A percentile compares a stretch with the other conserved stretches of the same genome.
These are phyloP conservation scores for Elaeagnus macrophylla DNA, from an alignment of 306 rosid genomes.

Conservation along the genomic window DNA sequence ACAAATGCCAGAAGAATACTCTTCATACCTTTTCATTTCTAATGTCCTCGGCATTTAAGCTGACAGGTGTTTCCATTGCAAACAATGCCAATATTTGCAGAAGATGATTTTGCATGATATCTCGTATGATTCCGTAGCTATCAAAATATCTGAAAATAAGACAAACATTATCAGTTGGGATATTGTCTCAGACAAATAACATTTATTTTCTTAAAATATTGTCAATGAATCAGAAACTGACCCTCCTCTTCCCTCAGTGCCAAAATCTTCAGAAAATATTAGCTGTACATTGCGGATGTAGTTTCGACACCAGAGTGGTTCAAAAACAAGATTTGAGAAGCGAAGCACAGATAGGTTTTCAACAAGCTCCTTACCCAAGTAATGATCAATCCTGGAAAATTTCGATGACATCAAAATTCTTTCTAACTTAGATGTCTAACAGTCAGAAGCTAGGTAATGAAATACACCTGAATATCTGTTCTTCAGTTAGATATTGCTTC, in stretches of 20 bases:
- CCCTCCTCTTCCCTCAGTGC: constrained; percentile 97
- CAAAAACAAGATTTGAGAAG: constrained; percentile 90
- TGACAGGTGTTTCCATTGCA: constrained; percentile 98
- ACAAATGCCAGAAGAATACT: neutral
- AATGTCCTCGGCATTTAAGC: constrained; percentile 92
- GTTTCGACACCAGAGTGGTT: constrained; percentile 86
- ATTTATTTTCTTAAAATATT: constrained; percentile 8
- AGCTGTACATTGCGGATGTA: constrained; percentile 90
- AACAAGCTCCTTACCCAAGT: constrained; percentile 97
- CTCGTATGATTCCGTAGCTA: constrained; percentile 87
- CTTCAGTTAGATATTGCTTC: constrained; percentile 79
- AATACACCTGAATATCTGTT: constrained; percentile 79
- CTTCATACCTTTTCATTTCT: constrained; percentile 78
- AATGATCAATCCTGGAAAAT: constrained; percentile 80
- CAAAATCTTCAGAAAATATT: constrained; percentile 97
- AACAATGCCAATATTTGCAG: constrained; percentile 86
- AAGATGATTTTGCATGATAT: constrained; percentile 97
- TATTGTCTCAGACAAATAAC: constrained; percentile 5
- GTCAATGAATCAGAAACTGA: constrained; percentile 26
- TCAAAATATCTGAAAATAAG: constrained; percentile 61
- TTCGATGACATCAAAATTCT: constrained; percentile 17
- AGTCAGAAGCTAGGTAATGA: constrained; percentile 3
- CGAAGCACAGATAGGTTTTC: constrained; percentile 97
- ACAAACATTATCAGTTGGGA: constrained; percentile 8
- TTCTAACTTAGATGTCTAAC: neutral